phyloP scores from a whole-genome alignment of 257 asterid genomes.

The Osmanthus fragrans region DNA sequence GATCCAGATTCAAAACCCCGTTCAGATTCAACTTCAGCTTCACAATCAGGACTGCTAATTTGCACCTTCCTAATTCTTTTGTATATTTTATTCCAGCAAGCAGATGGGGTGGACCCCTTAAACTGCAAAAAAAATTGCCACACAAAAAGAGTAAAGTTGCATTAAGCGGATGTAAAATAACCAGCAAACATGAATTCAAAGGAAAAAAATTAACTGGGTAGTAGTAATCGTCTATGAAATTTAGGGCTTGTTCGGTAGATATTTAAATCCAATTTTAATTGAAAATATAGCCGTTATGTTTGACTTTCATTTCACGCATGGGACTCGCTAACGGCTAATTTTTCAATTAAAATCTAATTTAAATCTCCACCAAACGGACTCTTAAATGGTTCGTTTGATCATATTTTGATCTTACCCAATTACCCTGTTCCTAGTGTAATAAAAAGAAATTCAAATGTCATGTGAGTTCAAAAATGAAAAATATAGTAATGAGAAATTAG shows the following conservation, averaged over 20 bases:
- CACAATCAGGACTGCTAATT: conserved; percentile 39
- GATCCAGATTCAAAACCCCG: conserved; percentile 68
- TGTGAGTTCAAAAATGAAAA: not conserved
- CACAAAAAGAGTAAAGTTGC: conserved; percentile 17
- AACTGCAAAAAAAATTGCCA: not conserved
- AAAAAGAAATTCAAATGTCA: not conserved
- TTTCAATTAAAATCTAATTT: no score
- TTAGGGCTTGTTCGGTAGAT: no score
- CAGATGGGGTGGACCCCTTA: conserved; percentile 75
- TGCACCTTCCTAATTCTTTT: conserved; percentile 61
- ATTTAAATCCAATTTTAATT: no score
- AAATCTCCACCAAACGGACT: no score
- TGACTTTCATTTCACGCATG: no score
- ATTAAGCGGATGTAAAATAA: conserved; percentile 10
- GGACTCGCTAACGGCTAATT: no score
- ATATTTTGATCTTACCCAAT: not conserved
- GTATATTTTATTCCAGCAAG: conserved; percentile 87
- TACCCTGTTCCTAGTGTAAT: not conserved
- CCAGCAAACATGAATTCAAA: conserved; percentile 7
- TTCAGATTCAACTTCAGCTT: conserved; percentile 40
- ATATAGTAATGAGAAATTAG: not conserved
- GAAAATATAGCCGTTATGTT: no score
- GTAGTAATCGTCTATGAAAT: not conserved
- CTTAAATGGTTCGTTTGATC: not conserved
- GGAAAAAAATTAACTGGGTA: not conserved